phyloP scores from a whole-genome alignment of 2,329 filamentous ascomycete genomes.

The Colletotrichum costaricense region DNA sequence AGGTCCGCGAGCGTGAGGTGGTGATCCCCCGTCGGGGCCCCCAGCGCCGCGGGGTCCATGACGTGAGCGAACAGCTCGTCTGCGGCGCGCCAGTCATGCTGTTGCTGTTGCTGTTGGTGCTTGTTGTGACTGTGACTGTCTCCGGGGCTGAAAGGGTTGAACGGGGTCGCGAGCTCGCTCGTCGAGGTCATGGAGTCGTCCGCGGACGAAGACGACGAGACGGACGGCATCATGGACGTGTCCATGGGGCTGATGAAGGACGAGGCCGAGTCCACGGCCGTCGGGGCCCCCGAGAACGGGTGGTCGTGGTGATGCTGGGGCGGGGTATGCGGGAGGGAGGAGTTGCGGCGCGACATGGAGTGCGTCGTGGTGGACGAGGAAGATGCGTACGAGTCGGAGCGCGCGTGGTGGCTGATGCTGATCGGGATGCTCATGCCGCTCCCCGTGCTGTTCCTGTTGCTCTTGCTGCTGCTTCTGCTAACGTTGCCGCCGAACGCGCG shows the following conservation, averaged over 20 bases:
- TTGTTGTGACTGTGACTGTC: constrained; percentile 37
- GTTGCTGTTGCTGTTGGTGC: not conserved
- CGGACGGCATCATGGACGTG: constrained; percentile 18
- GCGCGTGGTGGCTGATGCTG: not conserved
- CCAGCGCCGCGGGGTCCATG: constrained; percentile 38
- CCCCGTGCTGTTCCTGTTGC: not conserved
- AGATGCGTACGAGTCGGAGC: not conserved
- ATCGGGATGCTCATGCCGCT: not conserved
- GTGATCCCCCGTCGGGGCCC: constrained; percentile 29
- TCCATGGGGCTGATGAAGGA: constrained; percentile 37
- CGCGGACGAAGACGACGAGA: constrained; percentile 14
- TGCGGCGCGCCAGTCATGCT: constrained; percentile 39
- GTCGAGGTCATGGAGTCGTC: constrained; percentile 38
- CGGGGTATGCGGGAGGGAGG: constrained; percentile 40
- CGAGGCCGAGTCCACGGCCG: constrained; percentile 24
- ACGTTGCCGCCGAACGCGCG: constrained; percentile 35
- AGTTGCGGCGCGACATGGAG: constrained; percentile 36
- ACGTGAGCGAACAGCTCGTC: constrained; percentile 40
- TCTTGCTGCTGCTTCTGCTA: not conserved
- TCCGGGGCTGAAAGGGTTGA: constrained; percentile 39
- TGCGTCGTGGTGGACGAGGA: constrained; percentile 33
- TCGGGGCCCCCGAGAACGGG: constrained; percentile 32
- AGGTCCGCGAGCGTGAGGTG: constrained; percentile 41
- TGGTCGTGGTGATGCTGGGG: constrained; percentile 34
- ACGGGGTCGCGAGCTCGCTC: constrained; percentile 36